Percentiles rank a stretch among this genome's conserved stretches.
Conservation (phyloP, 805 yeast genomes). For the Candida ovalis region DNA sequence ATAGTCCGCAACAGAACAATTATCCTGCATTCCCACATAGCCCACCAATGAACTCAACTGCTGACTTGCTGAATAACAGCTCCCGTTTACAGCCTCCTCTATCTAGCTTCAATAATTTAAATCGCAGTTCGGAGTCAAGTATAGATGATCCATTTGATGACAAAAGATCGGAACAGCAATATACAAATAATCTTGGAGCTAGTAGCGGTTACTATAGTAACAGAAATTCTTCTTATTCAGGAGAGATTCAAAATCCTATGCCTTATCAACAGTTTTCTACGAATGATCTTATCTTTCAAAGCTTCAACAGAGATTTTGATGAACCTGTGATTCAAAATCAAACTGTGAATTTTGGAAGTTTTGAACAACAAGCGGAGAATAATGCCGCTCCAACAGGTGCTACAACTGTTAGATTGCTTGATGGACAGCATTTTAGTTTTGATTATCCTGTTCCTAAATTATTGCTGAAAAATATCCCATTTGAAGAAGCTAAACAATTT, state of each 20-base stretch:
- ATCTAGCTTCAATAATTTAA: neutral
- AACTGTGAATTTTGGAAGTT: conserved; percentile 10
- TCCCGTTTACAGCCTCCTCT: neutral
- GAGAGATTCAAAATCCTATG: neutral
- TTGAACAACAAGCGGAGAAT: conserved; percentile 10
- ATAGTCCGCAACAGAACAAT: neutral
- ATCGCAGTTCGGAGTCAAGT: neutral
- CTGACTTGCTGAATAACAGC: neutral
- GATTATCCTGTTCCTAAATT: conserved; percentile 81
- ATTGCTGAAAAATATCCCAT: conserved; percentile 44
- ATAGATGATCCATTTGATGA: neutral
- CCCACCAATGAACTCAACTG: neutral
- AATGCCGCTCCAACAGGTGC: conserved; percentile 28
- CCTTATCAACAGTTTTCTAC: neutral
- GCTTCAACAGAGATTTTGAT: conserved; percentile 27
- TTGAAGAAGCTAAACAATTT: conserved; percentile 35
- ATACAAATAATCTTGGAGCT: neutral
- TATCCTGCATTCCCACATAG: neutral
- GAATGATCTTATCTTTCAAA: conserved; percentile 14
- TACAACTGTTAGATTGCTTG: conserved; percentile 44
- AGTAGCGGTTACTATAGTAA: neutral
- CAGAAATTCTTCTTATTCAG: neutral
- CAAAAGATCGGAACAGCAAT: neutral
- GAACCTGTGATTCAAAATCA: conserved; percentile 25
- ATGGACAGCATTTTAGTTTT: conserved; percentile 69